phyloP scores from a whole-genome alignment of 2,329 filamentous ascomycete genomes.

The Fonsecaea nubica region DNA sequence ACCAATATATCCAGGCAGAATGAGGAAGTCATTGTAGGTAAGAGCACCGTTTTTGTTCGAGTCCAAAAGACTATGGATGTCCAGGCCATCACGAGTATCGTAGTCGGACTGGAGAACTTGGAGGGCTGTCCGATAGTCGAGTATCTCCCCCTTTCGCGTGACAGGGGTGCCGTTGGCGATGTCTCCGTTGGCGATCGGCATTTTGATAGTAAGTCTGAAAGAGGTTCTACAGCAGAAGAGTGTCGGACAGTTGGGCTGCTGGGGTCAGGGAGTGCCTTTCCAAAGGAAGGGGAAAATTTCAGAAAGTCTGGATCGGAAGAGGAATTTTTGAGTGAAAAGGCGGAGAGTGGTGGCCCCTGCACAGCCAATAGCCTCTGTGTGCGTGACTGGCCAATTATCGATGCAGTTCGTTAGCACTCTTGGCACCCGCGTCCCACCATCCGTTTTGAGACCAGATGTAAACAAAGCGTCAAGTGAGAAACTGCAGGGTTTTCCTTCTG shows the following conservation, averaged over 20 bases:
- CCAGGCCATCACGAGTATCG: slow-evolving; percentile 80
- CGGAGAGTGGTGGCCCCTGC: not conserved
- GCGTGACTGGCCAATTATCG: not conserved
- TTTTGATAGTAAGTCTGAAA: slow-evolving; percentile 52
- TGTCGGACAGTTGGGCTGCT: slow-evolving; percentile 35
- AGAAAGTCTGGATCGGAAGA: slow-evolving; percentile 47
- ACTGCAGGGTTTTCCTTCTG: not conserved
- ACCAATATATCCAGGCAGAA: slow-evolving; percentile 96
- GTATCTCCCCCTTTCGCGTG: slow-evolving; percentile 60
- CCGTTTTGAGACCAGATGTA: not conserved
- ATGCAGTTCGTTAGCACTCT: not conserved
- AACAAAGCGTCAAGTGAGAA: not conserved
- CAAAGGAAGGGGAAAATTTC: slow-evolving; percentile 38
- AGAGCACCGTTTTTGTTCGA: slow-evolving; percentile 90
- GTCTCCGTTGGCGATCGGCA: slow-evolving; percentile 75
- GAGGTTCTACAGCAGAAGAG: slow-evolving; percentile 38
- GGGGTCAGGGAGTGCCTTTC: slow-evolving; percentile 36
- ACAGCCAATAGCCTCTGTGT: not conserved
- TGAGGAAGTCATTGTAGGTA: slow-evolving; percentile 98
- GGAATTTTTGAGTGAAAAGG: slow-evolving; percentile 35
- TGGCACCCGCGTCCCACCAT: not conserved
- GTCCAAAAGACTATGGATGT: slow-evolving; percentile 85
- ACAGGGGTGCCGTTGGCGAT: slow-evolving; percentile 58
- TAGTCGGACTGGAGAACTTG: slow-evolving; percentile 81
- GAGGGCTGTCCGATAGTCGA: slow-evolving; percentile 77